These are phyloP conservation scores for Yamadazyma ubonensis DNA, from an alignment of 805 yeast genomes.

Conservation along the genomic window DNA sequence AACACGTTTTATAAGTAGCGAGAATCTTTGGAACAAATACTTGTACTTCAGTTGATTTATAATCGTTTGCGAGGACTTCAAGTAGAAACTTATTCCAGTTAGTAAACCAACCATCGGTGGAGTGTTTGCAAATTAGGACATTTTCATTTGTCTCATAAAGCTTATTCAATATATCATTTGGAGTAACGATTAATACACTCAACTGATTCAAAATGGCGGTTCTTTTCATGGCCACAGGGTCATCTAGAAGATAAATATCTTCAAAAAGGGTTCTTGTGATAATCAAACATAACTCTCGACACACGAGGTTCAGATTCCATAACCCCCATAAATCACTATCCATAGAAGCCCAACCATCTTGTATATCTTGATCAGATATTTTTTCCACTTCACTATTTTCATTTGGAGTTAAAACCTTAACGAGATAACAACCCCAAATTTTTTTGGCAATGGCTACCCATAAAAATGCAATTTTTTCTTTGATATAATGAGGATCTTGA, in stretches of 20 bases:
- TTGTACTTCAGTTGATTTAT: constrained; percentile 27
- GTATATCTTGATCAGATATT: constrained; percentile 46
- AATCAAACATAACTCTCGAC: constrained; percentile 74
- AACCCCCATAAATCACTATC: constrained; percentile 70
- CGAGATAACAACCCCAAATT: constrained; percentile 80
- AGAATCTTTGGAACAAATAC: constrained; percentile 63
- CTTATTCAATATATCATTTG: constrained; percentile 58
- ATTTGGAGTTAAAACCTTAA: constrained; percentile 21
- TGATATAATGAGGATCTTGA: constrained; percentile 85
- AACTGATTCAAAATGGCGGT: constrained; percentile 74
- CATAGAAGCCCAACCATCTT: constrained; percentile 84
- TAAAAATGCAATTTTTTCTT: constrained; percentile 82
- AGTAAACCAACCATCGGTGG: constrained; percentile 81
- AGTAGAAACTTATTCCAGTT: constrained; percentile 56
- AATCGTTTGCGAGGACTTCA: constrained; percentile 32
- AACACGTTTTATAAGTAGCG: constrained; percentile 82
- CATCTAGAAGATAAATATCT: constrained; percentile 89
- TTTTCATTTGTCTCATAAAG: constrained; percentile 67
- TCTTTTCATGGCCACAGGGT: constrained; percentile 82
- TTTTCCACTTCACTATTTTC: constrained; percentile 15
- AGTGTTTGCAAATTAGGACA: constrained; percentile 62
- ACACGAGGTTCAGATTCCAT: constrained; percentile 64
- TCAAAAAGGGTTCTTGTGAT: constrained; percentile 87
- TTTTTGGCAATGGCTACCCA: constrained; percentile 93
- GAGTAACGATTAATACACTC: constrained; percentile 79